A percentile compares a stretch with the other conserved stretches of the same genome.
Evolutionary conservation across 225 moss, liverwort and hornwort genomes (phyloP).

Genomic region (Marchantia polymorpha): DNA sequence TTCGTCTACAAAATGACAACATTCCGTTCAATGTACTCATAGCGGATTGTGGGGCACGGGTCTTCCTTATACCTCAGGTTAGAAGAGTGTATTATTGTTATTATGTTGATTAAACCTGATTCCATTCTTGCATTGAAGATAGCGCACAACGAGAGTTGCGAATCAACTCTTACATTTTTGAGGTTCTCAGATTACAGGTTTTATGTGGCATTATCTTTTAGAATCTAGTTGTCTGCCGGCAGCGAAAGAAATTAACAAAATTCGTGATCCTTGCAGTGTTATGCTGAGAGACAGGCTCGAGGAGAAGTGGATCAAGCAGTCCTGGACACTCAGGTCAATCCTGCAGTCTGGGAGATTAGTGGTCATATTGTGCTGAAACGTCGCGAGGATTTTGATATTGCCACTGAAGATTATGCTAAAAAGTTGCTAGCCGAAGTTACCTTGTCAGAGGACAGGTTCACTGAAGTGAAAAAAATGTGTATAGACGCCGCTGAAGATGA

Average conservation of each 20-base stretch:
- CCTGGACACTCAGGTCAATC: conserved; percentile 75
- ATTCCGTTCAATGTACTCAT: conserved; percentile 82
- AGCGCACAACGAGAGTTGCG: too few relatives aligned
- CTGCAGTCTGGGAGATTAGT: conserved; percentile 92
- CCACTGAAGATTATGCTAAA: conserved; percentile 67
- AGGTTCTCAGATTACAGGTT: too few relatives aligned
- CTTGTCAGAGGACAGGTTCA: conserved; percentile 53
- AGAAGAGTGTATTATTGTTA: not conserved
- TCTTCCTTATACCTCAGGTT: conserved; percentile 80
- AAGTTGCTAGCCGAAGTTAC: conserved; percentile 68
- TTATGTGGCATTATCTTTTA: too few relatives aligned
- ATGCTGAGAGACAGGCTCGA: conserved; percentile 66
- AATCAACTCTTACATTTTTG: too few relatives aligned
- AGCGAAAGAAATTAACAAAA: not conserved
- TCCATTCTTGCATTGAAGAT: too few relatives aligned
- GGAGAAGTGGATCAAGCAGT: conserved; percentile 70
- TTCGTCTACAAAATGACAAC: conserved; percentile 59
- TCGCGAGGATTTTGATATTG: conserved; percentile 55
- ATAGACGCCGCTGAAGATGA: conserved; percentile 33
- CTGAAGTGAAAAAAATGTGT: conserved; percentile 57
- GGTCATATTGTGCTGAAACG: conserved; percentile 90
- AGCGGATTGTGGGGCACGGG: conserved; percentile 56
- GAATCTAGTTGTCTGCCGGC: too few relatives aligned
- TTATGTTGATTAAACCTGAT: too few relatives aligned
- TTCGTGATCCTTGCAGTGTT: conserved; percentile 42